Evolutionary conservation across 2,329 filamentous ascomycete genomes (phyloP).

Genomic region (Pestalotiopsis sp.): DNA sequence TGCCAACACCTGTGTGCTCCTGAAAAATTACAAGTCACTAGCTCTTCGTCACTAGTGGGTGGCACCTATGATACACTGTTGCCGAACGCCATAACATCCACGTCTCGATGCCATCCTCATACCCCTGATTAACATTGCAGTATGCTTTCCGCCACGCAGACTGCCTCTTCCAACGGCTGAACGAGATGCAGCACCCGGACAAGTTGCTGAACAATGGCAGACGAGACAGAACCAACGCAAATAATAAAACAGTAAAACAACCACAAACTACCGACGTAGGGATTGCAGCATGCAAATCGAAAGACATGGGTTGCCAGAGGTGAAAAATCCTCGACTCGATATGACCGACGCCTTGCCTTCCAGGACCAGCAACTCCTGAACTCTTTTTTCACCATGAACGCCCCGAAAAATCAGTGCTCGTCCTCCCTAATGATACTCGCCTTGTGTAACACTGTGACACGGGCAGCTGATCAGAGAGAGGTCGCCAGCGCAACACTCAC

Average conservation of each 20-base stretch:
- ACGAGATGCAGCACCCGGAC: not conserved
- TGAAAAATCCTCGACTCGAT: not conserved
- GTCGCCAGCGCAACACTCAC: not conserved
- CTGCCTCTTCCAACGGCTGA: not conserved
- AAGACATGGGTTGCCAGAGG: not conserved
- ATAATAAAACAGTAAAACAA: not conserved
- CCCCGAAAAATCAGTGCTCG: not conserved
- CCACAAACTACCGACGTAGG: not conserved
- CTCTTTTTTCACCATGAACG: not conserved
- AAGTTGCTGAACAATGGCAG: not conserved
- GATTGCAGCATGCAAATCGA: not conserved
- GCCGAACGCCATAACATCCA: not conserved
- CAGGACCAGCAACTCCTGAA: not conserved
- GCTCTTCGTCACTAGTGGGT: no score
- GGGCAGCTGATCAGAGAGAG: not conserved
- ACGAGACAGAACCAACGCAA: not conserved
- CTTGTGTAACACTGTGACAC: no score
- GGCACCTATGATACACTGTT: not conserved
- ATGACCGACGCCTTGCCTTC: not conserved
- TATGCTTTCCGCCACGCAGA: not conserved
- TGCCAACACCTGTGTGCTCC: no score
- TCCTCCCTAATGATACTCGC: no score
- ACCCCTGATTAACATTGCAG: not conserved
- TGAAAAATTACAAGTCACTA: no score
- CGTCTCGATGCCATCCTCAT: not conserved